A percentile compares a stretch with the other conserved stretches of the same genome.
These are phyloP conservation scores for Epichloe coenophiala DNA, from an alignment of 2,329 filamentous ascomycete species.

Conservation along the genomic window DNA sequence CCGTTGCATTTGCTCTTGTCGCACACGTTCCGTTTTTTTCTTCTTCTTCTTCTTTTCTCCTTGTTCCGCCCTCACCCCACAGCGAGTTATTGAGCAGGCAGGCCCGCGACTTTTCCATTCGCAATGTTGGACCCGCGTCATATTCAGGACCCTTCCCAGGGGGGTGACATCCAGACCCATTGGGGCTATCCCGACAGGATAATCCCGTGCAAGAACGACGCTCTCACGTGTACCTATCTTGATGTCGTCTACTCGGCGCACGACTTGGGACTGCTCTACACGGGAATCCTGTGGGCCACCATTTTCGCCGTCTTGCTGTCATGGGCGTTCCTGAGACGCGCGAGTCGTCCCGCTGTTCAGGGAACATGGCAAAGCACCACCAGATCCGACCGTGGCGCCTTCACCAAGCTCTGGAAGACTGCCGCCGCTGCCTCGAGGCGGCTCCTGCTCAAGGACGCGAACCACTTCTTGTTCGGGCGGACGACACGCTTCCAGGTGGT, in stretches of 20 bases:
- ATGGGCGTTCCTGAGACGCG: slow-evolving; percentile 22
- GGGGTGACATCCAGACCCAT: slow-evolving; percentile 22
- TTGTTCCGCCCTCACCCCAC: too few relatives aligned
- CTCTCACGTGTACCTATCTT: slow-evolving; percentile 35
- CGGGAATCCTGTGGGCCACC: slow-evolving; percentile 35
- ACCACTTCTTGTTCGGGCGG: slow-evolving; percentile 47
- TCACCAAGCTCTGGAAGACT: slow-evolving; percentile 21
- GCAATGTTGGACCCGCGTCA: slow-evolving; percentile 16
- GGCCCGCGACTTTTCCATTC: too few relatives aligned
- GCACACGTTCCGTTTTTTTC: neutral
- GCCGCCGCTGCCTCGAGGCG: slow-evolving; percentile 23
- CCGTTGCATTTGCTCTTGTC: neutral
- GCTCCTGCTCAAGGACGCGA: slow-evolving; percentile 48
- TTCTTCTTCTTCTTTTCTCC: neutral
- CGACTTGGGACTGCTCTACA: slow-evolving; percentile 36
- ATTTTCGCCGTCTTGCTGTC: slow-evolving; percentile 29
- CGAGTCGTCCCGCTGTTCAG: slow-evolving; percentile 13
- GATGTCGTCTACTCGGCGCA: slow-evolving; percentile 37
- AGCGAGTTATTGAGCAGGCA: too few relatives aligned
- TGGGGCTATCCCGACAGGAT: slow-evolving; percentile 35
- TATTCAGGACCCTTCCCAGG: slow-evolving; percentile 29
- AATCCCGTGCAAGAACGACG: slow-evolving; percentile 31
- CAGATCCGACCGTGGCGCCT: slow-evolving; percentile 7
- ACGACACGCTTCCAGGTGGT: slow-evolving; percentile 56
- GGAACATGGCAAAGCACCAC: slow-evolving; percentile 6